These are phyloP conservation scores for Thielaviopsis populi DNA, from an alignment of 2,329 filamentous ascomycete genomes.

Conservation along the genomic window DNA sequence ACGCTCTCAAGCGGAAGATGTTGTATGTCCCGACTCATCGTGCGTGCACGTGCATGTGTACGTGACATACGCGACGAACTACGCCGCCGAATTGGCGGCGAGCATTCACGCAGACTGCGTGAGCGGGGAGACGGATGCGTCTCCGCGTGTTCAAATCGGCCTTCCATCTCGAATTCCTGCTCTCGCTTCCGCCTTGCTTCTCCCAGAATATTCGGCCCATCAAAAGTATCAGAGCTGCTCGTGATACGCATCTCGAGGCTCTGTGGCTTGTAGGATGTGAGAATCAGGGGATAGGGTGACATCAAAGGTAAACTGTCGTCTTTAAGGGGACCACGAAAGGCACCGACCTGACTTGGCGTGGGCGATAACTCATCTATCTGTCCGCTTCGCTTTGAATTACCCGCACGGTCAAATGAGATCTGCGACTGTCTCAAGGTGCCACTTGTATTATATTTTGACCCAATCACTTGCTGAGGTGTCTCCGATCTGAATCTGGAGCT, in stretches of 20 bases:
- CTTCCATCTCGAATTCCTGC: neutral
- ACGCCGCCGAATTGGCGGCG: neutral
- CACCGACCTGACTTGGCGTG: neutral
- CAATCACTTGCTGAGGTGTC: neutral
- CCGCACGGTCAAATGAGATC: neutral
- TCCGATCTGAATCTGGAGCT: neutral
- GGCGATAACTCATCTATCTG: neutral
- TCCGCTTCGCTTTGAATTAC: neutral
- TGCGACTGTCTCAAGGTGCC: neutral
- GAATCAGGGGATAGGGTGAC: neutral
- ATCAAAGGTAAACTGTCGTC: neutral
- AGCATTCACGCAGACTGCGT: neutral
- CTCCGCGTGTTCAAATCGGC: neutral
- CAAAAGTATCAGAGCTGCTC: neutral
- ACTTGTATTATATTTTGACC: neutral
- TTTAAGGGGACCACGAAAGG: neutral
- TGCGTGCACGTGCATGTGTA: neutral
- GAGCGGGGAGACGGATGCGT: neutral
- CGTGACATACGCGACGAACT: neutral
- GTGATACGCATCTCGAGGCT: neutral
- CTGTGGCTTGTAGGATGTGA: neutral
- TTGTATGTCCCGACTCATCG: neutral
- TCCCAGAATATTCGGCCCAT: neutral
- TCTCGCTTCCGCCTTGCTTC: neutral
- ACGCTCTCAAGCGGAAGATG: constrained; percentile 21